These are phyloP conservation scores for Mesostigma viride DNA, from an alignment of 139 green algal species.

Conservation along the genomic window DNA sequence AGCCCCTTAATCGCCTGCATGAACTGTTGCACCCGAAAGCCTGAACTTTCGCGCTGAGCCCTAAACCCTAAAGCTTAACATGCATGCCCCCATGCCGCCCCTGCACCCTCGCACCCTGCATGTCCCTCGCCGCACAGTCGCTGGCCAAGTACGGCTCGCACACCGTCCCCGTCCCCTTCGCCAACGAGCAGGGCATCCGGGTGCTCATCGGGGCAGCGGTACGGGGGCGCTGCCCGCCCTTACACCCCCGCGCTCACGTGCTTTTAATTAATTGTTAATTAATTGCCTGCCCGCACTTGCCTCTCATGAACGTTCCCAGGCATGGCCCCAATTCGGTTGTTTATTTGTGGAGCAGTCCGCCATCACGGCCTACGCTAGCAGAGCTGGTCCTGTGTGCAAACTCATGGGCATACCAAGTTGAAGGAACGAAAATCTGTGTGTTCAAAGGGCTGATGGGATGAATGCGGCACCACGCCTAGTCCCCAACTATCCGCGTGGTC, in stretches of 20 bases:
- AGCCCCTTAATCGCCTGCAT: no score
- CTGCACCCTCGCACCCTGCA: no score
- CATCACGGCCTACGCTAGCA: neutral
- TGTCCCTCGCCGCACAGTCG: no score
- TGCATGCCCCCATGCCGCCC: no score
- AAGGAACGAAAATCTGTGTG: no score
- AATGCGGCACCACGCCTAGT: no score
- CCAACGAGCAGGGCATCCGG: slow-evolving; percentile 28
- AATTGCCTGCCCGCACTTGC: neutral
- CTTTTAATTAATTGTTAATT: neutral
- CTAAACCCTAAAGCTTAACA: no score
- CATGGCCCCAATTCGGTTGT: neutral
- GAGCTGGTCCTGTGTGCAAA: neutral
- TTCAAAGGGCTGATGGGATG: no score
- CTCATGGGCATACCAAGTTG: no score
- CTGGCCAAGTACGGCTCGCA: slow-evolving; percentile 23
- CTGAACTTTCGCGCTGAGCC: no score
- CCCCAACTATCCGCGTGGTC: no score
- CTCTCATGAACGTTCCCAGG: neutral
- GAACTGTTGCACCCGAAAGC: no score
- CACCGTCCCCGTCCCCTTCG: slow-evolving; percentile 22
- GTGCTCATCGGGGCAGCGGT: slow-evolving; percentile 25
- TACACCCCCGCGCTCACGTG: neutral
- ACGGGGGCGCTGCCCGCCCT: neutral
- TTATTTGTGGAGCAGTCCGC: neutral